Evolutionary conservation across 495 filamentous ascomycete genomes (phyloP), one percentile per base, ranked within the genome.

Genomic region (Physcia stellaris): DNA sequence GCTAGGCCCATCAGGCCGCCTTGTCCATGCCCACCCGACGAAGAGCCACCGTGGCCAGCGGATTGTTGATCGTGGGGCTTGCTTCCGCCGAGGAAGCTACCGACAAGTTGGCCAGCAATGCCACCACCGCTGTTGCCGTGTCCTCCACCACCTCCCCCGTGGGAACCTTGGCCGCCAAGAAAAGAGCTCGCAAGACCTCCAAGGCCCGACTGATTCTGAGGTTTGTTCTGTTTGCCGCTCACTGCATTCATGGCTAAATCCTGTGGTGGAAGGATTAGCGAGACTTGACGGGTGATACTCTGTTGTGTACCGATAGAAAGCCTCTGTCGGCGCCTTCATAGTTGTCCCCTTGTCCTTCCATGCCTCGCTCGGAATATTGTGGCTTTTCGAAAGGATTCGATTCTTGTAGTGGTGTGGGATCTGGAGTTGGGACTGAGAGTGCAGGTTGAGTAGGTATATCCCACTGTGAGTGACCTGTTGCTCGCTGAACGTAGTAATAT

Each of bases 401-500:
- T 9, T 19, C 28, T 18, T 43, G 54, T 35, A 48, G 53, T 4
- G 50, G 50, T 4, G 50, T 53, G 19, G 50, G 50, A n/a, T 40
- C 42, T 1, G 48, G 48, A 4, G 48, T 43, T 10, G 50, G 50
- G 15, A 45, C 50, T 5, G 50, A 50, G 13, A 40, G 29, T 26
- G 35, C 75, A 26, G 78, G 64, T 38, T 77, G 63, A 15, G 75
- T 82, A 17, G 83, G 83, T 11, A 79, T 67, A 3, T 85, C 78
- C 83, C 83, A 88, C 57, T 81, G 79, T 31, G 77, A 82, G 19
- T 74, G 62, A 17, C 79, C 81, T 2, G 79, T 86, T 29, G 77
- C 70, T 26, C 82, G 63, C 47, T 86, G 78, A 22, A 88, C 83
- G 51, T 70, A 88, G 55, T 88, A 88, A 59, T 86, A 88, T 52